These are phyloP conservation scores for Polyrhizophydium stewartii DNA, from an alignment of 371 early-diverging fungal species.

Conservation along the genomic window DNA sequence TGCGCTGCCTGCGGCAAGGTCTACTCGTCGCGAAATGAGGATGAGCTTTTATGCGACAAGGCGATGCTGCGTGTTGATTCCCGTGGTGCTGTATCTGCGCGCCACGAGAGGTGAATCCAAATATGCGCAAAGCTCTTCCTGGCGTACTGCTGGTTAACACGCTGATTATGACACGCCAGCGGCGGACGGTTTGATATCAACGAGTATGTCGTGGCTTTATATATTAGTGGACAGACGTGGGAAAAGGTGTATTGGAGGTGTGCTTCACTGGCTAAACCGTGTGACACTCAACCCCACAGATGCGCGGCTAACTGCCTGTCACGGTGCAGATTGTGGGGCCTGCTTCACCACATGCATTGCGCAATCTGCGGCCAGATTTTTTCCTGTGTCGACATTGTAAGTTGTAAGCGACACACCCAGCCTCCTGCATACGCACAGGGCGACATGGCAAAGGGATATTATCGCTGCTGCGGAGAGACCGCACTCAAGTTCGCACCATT, in stretches of 20 bases:
- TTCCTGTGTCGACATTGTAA: constrained; percentile 13
- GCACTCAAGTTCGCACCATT: constrained; percentile 22
- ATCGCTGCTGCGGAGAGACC: constrained; percentile 20
- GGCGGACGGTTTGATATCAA: constrained; percentile 26
- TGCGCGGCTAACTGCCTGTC: not conserved
- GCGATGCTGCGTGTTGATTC: constrained; percentile 11
- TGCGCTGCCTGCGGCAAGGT: constrained; percentile 11
- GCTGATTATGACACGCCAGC: constrained; percentile 6
- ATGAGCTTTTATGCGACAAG: constrained; percentile 10
- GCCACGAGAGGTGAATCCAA: constrained; percentile 8
- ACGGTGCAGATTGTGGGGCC: constrained; percentile 26
- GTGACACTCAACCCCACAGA: not conserved
- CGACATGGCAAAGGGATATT: constrained; percentile 8
- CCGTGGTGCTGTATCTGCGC: constrained; percentile 7
- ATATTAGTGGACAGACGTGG: constrained; percentile 16
- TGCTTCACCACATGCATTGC: constrained; percentile 22
- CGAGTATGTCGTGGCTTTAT: constrained; percentile 18
- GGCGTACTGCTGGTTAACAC: too few relatives aligned
- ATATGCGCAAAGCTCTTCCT: not conserved
- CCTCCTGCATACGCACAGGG: constrained; percentile 4
- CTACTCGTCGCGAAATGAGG: constrained; percentile 4
- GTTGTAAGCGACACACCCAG: constrained; percentile 16
- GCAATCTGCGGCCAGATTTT: constrained; percentile 13
- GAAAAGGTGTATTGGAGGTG: constrained; percentile 34
- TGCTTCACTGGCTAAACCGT: not conserved